A percentile compares a stretch with the other conserved stretches of the same genome.
phyloP scores from a whole-genome alignment of 805 yeast species.

The Allodekkera sacchari region DNA sequence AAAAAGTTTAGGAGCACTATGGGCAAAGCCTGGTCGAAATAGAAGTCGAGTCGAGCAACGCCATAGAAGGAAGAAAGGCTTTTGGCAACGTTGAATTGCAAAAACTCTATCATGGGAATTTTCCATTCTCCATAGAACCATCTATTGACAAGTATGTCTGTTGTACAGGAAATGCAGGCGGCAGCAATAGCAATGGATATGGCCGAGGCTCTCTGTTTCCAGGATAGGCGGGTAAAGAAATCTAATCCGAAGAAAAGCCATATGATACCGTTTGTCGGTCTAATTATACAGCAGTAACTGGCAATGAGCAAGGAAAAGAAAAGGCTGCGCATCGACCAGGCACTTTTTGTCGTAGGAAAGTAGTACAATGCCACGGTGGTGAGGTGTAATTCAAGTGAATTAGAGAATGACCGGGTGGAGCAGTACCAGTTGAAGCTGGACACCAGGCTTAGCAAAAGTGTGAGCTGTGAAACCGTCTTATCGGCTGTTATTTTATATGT shows the following conservation, averaged over 20 bases:
- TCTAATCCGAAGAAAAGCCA: constrained; percentile 60
- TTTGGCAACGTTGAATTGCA: constrained; percentile 69
- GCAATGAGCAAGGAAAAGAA: constrained; percentile 37
- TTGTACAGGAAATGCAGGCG: constrained; percentile 17
- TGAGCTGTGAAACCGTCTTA: constrained; percentile 27
- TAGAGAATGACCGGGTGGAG: constrained; percentile 77
- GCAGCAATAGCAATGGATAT: constrained; percentile 5
- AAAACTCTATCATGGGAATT: constrained; percentile 60
- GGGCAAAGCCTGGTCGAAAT: constrained; percentile 77
- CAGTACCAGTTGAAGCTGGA: constrained; percentile 80
- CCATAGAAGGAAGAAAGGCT: constrained; percentile 82
- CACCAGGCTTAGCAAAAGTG: constrained; percentile 42
- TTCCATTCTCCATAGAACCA: constrained; percentile 47
- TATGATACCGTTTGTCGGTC: constrained; percentile 78
- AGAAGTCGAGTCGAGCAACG: constrained; percentile 74
- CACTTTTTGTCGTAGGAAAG: constrained; percentile 37
- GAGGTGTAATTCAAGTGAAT: constrained; percentile 67
- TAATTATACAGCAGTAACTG: constrained; percentile 53
- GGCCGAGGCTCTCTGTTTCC: constrained; percentile 3
- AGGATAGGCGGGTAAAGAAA: constrained; percentile 14
- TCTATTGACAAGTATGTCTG: constrained; percentile 45
- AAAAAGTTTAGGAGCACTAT: constrained; percentile 56
- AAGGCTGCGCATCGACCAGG: neutral
- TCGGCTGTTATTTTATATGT: constrained; percentile 23
- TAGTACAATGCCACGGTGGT: constrained; percentile 57